Base-by-base conservation (phyloP, 2,329 filamentous ascomycete species). In the Cadophora malorum region DNA sequence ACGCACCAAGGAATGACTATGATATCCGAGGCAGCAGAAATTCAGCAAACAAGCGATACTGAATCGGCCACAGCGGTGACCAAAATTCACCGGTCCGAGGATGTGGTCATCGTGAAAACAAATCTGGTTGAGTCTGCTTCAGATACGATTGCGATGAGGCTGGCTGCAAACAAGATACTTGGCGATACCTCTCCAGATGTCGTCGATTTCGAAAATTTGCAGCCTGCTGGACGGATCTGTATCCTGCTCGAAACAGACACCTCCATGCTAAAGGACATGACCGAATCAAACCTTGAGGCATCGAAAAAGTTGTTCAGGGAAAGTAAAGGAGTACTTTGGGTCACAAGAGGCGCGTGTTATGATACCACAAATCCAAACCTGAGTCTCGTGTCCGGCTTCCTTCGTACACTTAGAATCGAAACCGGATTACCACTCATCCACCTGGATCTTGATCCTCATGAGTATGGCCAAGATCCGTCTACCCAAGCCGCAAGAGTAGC, bases 1-100 rank as follows among this genome's bases (percentile, higher is more conserved):
- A 23, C 25, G 9, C 63, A 50, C 35, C 63, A 64, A 58, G 52
- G 50, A 10, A 47, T 28, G 19, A 64, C 52, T 4, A 64, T 64
- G 52, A 58, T 49, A 58, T 58, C 63, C 25, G 49, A 7, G n/a
- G 52, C 50, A 19, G 38, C 5, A 23, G 28, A 28, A 28, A 28
- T 3, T 28, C 28, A 28, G 28, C 28, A 5, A 28, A 56, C 52
- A 33, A 35, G 19, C 12, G 45, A 58, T 4, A 14, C 21, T 47
- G 10, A 14, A 7, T 14, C 21, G 9, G 31, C 14, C 33, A 23
- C 25, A 10, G 31, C 41, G n/a, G 3, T 64, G 5, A 28, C 28
- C 28, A 5, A 28, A 28, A 28, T 5, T 28, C 28, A 28, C 28
- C 28, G 28, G 28, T 28, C 28, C 28, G 28, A 28, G 28, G 35